Percentiles rank a stretch among this genome's conserved stretches.
These are phyloP conservation scores for Vanrija sp. DNA, from an alignment of 1,284 basidiomycete species.

Conservation along the genomic window DNA sequence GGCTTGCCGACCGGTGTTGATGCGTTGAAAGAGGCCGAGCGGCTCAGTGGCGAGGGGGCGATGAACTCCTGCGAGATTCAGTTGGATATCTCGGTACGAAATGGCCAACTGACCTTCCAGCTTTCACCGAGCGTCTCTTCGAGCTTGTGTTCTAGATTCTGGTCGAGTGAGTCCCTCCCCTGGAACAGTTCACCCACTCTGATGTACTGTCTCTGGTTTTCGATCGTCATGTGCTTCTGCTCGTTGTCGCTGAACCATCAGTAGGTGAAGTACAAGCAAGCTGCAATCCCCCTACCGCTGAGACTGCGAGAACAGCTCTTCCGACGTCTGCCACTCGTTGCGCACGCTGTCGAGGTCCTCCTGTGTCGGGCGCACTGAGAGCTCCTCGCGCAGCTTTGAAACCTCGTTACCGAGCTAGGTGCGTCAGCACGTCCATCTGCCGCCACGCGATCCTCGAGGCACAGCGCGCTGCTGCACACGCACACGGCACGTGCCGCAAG, in stretches of 20 bases:
- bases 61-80: too few species aligned
- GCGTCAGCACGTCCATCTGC: not conserved
- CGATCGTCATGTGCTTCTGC: conserved; percentile 30
- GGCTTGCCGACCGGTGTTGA: conserved; percentile 31
- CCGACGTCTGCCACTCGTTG: conserved; percentile 25
- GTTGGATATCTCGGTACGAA: not conserved
- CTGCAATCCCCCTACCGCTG: conserved; percentile 27
- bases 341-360: conserved; percentile 16
- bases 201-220: conserved; percentile 30
- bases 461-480: not conserved
- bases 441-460: too few species aligned
- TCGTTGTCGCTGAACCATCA: conserved; percentile 31
- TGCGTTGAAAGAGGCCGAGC: conserved; percentile 10
- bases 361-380: conserved; percentile 8
- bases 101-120: conserved; percentile 26
- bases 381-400: conserved; percentile 2
- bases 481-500: not conserved
- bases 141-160: conserved; percentile 33
- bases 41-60: conserved; percentile 9
- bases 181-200: conserved; percentile 19
- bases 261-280: not conserved
- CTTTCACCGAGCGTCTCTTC: conserved; percentile 20
- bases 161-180: not conserved
- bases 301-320: conserved; percentile 27
- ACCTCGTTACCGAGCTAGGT: conserved; percentile 8